Percentiles rank a stretch among this genome's conserved stretches.
Conservation (phyloP, 257 asterid genomes). For the Knoxia roxburghii region DNA sequence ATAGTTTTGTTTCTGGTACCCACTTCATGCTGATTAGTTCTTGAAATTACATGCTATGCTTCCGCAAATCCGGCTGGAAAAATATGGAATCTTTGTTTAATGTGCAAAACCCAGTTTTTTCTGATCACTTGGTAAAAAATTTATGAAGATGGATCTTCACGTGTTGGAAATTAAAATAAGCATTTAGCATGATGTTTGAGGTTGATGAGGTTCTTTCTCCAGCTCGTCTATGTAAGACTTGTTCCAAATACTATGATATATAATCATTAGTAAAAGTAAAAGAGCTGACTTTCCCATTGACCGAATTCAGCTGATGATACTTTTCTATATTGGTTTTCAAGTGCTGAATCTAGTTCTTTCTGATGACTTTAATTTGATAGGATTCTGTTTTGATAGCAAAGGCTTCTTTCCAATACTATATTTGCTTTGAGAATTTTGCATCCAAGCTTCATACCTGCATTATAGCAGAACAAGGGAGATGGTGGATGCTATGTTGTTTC, state of each 20-base stretch:
- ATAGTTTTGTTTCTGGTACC: background rate
- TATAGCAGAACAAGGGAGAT: conserved; percentile 16
- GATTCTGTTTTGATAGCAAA: background rate
- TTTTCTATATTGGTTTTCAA: background rate
- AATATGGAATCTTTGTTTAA: background rate
- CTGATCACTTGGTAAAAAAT: background rate
- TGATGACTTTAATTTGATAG: background rate
- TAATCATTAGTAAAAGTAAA: background rate
- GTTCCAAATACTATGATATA: background rate
- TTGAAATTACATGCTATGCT: background rate
- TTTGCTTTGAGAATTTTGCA: no score
- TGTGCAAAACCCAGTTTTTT: background rate
- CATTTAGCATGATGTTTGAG: background rate
- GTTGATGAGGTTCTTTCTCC: no score
- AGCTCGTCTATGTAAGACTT: background rate
- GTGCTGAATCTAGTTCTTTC: background rate
- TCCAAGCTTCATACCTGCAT: no score
- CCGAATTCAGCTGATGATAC: background rate
- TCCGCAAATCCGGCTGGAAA: background rate
- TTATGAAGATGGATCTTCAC: background rate
- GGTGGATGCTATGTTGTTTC: conserved; percentile 35
- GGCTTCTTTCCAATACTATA: background rate
- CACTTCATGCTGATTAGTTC: background rate
- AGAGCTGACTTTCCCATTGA: no score
- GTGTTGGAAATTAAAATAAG: no score